These are phyloP conservation scores for Forsythia viridissima DNA, from an alignment of 257 asterid species.

Conservation along the genomic window DNA sequence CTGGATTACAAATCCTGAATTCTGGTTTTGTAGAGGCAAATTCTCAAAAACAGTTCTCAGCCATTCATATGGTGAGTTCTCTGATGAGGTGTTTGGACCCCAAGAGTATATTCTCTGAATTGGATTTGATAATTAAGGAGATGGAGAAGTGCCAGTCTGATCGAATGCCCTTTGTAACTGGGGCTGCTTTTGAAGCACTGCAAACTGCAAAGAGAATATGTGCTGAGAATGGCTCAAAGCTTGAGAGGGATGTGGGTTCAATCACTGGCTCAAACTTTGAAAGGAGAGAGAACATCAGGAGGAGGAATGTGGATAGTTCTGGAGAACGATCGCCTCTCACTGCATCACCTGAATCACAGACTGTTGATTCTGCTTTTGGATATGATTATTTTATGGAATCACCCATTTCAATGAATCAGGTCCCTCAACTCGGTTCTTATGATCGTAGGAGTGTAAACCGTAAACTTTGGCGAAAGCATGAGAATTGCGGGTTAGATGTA, in stretches of 20 bases:
- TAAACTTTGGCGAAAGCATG: conserved; percentile 70
- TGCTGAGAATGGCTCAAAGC: conserved; percentile 45
- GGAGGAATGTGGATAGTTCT: conserved; percentile 37
- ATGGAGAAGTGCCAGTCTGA: conserved; percentile 85
- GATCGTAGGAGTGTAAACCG: conserved; percentile 67
- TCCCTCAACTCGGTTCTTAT: conserved; percentile 28
- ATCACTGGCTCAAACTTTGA: conserved; percentile 50
- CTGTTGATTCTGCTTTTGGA: conserved; percentile 59
- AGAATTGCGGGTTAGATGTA: conserved; percentile 56
- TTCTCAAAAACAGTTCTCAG: conserved; percentile 80
- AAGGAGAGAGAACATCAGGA: conserved; percentile 43
- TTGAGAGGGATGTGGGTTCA: conserved; percentile 52
- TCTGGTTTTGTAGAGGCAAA: conserved; percentile 55
- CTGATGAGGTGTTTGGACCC: conserved; percentile 80
- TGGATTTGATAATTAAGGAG: conserved; percentile 66
- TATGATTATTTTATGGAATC: conserved; percentile 57
- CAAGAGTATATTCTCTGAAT: conserved; percentile 66
- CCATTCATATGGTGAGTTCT: conserved; percentile 88
- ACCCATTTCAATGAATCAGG: conserved; percentile 60
- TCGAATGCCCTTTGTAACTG: conserved; percentile 76
- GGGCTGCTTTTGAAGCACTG: conserved; percentile 91
- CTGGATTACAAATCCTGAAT: conserved; percentile 65
- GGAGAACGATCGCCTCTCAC: conserved; percentile 55
- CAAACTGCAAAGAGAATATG: conserved; percentile 69
- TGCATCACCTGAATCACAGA: conserved; percentile 86